A percentile compares a stretch with the other conserved stretches of the same genome.
phyloP scores from a whole-genome alignment of 768 basidiomycete species.

The Pilatotrama ljubarskyi region DNA sequence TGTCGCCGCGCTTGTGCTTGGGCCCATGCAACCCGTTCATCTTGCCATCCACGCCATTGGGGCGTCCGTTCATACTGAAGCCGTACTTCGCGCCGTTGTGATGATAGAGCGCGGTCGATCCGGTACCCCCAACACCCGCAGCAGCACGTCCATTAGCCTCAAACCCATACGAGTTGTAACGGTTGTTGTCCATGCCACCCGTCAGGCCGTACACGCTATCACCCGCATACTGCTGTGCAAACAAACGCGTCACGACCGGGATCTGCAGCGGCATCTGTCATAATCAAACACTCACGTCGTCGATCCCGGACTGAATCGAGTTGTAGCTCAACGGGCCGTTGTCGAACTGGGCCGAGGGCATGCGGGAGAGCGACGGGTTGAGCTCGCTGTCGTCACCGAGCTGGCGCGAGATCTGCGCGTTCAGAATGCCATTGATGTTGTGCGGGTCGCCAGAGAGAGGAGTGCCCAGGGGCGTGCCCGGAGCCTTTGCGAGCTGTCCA shows the following conservation, averaged over 20 bases:
- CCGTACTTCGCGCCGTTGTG: slow-evolving; percentile 80
- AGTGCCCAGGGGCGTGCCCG: slow-evolving; percentile 67
- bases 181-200: slow-evolving; percentile 48
- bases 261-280: neutral
- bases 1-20: slow-evolving; percentile 92
- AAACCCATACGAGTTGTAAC: slow-evolving; percentile 59
- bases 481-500: slow-evolving; percentile 59
- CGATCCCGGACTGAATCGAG: slow-evolving; percentile 49
- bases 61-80: slow-evolving; percentile 57
- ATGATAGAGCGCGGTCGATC: slow-evolving; percentile 77
- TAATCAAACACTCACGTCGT: slow-evolving; percentile 52
- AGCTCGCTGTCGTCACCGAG: slow-evolving; percentile 54
- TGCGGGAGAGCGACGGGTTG: slow-evolving; percentile 71
- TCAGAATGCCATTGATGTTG: slow-evolving; percentile 61
- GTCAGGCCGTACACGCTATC: slow-evolving; percentile 54
- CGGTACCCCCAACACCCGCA: slow-evolving; percentile 40
- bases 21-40: slow-evolving; percentile 90
- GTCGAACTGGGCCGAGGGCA: slow-evolving; percentile 58
- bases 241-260: slow-evolving; percentile 1
- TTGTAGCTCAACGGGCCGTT: slow-evolving; percentile 52
- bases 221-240: slow-evolving; percentile 51
- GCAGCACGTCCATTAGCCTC: slow-evolving; percentile 46
- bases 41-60: slow-evolving; percentile 60
- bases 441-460: slow-evolving; percentile 48
- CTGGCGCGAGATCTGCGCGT: slow-evolving; percentile 52